Evolutionary conservation across 164 flowering plant genomes (phyloP).

Genomic region (Sedum album): DNA sequence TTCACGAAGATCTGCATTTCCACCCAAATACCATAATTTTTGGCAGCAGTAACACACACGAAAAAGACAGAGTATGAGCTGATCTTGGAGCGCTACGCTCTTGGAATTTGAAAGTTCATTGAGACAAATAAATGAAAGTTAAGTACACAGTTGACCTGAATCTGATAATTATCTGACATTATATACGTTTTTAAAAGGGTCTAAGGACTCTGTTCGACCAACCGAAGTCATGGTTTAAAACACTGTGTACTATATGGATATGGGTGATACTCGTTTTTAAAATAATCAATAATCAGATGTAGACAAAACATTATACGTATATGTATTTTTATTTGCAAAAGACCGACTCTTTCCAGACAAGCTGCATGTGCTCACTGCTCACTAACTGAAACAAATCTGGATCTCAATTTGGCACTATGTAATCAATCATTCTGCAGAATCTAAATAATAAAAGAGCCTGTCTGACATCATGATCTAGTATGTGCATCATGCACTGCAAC

Average conservation of each 20-base stretch:
- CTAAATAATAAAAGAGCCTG: not conserved
- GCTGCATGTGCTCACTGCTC: not conserved
- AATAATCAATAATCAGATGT: not conserved
- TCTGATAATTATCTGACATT: not conserved
- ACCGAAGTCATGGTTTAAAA: not conserved
- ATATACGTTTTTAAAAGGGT: no score
- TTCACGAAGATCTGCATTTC: slow-evolving; percentile 78
- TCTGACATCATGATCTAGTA: slow-evolving; percentile 2
- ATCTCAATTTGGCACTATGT: not conserved
- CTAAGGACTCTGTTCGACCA: not conserved
- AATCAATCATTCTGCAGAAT: not conserved
- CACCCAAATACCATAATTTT: not conserved
- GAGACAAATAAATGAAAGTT: not conserved
- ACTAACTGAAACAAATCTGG: not conserved
- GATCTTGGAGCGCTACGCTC: not conserved
- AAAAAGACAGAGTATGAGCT: not conserved
- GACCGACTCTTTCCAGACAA: not conserved
- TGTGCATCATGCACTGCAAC: not conserved
- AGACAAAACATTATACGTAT: not conserved
- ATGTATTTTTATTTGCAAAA: not conserved
- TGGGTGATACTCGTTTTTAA: not conserved
- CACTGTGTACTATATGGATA: not conserved
- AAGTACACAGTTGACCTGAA: not conserved
- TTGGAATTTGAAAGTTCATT: not conserved
- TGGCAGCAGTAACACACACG: not conserved